Evolutionary conservation across 1,139 yeast genomes (phyloP), one percentile per base, ranked within the genome.

Genomic region (Hanseniaspora sp.): DNA sequence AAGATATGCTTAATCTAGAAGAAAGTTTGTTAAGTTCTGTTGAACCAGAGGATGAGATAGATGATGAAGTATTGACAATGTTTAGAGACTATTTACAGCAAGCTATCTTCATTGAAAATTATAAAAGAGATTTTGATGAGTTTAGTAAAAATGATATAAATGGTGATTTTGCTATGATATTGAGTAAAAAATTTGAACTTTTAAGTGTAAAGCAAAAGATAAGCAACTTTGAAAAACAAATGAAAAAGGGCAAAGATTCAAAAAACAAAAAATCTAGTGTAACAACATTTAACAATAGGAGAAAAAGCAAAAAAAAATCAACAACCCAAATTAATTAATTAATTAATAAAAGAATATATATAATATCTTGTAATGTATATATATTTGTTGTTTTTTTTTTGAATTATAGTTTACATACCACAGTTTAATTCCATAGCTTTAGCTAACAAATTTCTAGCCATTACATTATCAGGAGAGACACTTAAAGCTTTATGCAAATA

Each of bases 401-500:
- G n/a, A n/a, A 23, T n/a, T 23, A 18, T 23, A 18, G 6, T 15
- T 23, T 38, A 48, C 23, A 28, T 39, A 23, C n/a, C 53, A 5
- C 38, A 69, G 63, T 84, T 85, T 49, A 79, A 77, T 56, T 84
- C 94, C 51, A 90, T 71, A 0, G 97, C 96, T 59, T 95, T 76
- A 58, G 79, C 79, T 56, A 92, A 72, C 52, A 92, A 68, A 63
- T 92, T 97, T 5, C 80, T 74, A 0, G 96, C 95, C 29, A 90
- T 83, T 0, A 94, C 84, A 64, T 92, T 96, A 40, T 80, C 77
- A 0, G 96, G 94, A 9, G 80, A 69, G 6, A 90, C 71, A 0
- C 95, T 86, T 49, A 94, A 72, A 0, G 96, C 94, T 61, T 79
- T 82, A 65, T 92, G 96, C 53, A 92, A 72, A 42, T 77, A 74